These are phyloP conservation scores for Boletellus ananiceps DNA, from an alignment of 768 basidiomycete species.

Conservation along the genomic window DNA sequence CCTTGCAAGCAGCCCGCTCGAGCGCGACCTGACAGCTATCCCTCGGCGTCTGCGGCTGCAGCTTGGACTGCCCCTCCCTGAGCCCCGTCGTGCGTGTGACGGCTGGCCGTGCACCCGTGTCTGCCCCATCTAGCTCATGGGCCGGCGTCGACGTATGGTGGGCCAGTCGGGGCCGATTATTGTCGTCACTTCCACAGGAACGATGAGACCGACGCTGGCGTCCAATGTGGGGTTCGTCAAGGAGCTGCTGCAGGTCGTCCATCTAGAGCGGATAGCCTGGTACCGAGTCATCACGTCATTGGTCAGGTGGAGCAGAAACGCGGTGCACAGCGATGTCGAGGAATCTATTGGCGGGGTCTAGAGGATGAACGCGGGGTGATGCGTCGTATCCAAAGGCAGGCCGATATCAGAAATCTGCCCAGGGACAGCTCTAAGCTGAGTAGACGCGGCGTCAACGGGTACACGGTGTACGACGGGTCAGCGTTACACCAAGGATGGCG, in stretches of 20 bases:
- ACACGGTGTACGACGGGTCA: no score
- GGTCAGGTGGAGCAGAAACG: conserved; percentile 68
- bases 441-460: no score
- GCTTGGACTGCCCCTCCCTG: no score
- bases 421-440: no score
- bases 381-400: conserved; percentile 3
- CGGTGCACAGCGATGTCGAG: conserved; percentile 60
- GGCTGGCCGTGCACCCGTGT: conserved; percentile 25
- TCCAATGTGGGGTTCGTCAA: conserved; percentile 54
- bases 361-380: conserved; percentile 56
- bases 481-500: conserved; percentile 19
- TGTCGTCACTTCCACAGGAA: conserved; percentile 35
- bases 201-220: conserved; percentile 33
- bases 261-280: conserved; percentile 53
- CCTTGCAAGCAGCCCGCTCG: no score
- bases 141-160: conserved; percentile 37
- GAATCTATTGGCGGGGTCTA: conserved; percentile 46
- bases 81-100: no score
- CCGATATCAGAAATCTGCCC: no score
- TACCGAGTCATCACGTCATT: conserved; percentile 54
- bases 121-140: conserved; percentile 61
- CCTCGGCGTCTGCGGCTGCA: no score
- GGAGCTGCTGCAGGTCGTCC: conserved; percentile 45
- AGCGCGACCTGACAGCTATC: no score
- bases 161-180: conserved; percentile 13